phyloP scores from a whole-genome alignment of 2,329 filamentous ascomycete genomes.

The Aplosporella prunicola region DNA sequence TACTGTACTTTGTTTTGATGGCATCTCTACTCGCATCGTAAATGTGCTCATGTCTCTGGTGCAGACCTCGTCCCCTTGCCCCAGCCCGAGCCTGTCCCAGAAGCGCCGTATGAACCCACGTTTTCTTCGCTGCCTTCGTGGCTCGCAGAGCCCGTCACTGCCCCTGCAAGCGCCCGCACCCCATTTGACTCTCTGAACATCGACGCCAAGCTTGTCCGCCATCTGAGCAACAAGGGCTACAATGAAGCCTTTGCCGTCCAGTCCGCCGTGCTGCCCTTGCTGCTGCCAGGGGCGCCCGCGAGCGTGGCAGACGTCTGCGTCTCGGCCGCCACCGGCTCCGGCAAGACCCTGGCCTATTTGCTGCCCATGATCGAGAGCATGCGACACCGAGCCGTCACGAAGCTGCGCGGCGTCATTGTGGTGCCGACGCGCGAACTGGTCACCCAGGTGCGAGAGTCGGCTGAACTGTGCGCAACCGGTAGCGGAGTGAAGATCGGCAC shows the following conservation, averaged over 20 bases:
- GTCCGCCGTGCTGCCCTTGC: conserved; percentile 66
- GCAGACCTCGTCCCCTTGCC: conserved; percentile 68
- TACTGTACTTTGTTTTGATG: too few relatives aligned
- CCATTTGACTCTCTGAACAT: conserved; percentile 60
- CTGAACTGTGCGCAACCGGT: conserved; percentile 56
- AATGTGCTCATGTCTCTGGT: conserved; percentile 1
- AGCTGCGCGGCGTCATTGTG: conserved; percentile 70
- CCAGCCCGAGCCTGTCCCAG: conserved; percentile 57
- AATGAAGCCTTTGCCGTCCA: conserved; percentile 69
- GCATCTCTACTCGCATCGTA: neutral
- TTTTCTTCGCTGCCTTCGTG: conserved; percentile 73
- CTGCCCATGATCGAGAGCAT: conserved; percentile 75
- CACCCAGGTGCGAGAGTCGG: conserved; percentile 70
- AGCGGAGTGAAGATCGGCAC: conserved; percentile 71
- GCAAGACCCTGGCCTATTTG: conserved; percentile 88
- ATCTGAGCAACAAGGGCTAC: conserved; percentile 60
- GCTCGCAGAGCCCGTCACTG: conserved; percentile 66
- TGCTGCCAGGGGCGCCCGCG: conserved; percentile 55
- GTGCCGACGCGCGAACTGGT: conserved; percentile 88
- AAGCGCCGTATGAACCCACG: conserved; percentile 50
- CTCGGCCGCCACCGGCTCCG: conserved; percentile 87
- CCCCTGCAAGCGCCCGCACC: conserved; percentile 49
- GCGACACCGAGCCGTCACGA: conserved; percentile 52
- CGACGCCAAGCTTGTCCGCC: conserved; percentile 47
- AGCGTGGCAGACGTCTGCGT: conserved; percentile 73